Evolutionary conservation across 108 stramenopile species (phyloP).

Genomic region (Cyclostephanos tholiformis): DNA sequence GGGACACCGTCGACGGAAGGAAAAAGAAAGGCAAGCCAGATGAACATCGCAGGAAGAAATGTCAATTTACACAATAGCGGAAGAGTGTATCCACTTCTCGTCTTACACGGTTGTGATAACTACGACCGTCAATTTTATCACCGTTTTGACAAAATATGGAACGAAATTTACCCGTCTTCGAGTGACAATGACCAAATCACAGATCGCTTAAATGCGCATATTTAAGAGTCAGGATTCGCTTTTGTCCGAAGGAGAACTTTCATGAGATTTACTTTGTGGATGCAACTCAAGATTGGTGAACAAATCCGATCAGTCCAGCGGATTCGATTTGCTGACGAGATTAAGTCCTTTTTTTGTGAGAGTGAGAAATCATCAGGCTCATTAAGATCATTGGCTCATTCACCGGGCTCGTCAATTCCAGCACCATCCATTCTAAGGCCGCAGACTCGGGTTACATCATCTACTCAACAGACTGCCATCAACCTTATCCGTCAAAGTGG

Average conservation of each 20-base stretch:
- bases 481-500: not conserved
- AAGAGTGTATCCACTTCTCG: conserved; percentile 18
- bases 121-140: conserved; percentile 28
- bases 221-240: conserved; percentile 9
- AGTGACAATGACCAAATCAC: conserved; percentile 8
- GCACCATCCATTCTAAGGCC: not conserved
- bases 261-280: conserved; percentile 35
- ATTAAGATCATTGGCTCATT: not conserved
- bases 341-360: conserved; percentile 7
- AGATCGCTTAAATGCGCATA: conserved; percentile 3
- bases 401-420: not conserved
- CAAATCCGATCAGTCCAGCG: conserved; percentile 34
- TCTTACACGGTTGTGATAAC: conserved; percentile 31
- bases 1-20: not conserved
- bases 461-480: not conserved
- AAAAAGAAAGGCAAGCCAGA: conserved; percentile 1
- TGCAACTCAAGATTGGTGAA: conserved; percentile 31
- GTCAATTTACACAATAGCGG: not conserved
- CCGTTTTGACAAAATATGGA: conserved; percentile 37
- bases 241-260: conserved; percentile 25
- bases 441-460: conserved; percentile 8
- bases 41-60: conserved; percentile 11
- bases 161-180: not conserved
- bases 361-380: not conserved
- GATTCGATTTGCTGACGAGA: conserved; percentile 19